Conservation (phyloP, 257 asterid genomes). For the Catharanthus roseus region DNA sequence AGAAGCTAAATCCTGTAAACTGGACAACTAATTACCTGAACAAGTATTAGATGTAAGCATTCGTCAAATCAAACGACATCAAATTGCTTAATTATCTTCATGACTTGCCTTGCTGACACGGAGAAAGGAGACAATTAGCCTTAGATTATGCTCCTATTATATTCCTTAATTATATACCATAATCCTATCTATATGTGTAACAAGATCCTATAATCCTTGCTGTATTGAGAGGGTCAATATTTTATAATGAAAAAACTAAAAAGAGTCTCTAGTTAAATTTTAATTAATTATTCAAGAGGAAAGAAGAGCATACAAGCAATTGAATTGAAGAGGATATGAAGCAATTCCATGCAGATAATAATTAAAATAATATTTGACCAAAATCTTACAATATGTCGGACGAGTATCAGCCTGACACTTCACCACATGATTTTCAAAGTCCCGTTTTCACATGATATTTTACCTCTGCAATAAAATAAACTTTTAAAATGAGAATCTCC, state of each 20-base stretch:
- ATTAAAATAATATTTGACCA: conserved; percentile 42
- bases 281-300: conserved; percentile 5
- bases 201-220: background rate
- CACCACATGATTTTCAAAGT: conserved; percentile 7
- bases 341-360: background rate
- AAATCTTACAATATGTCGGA: conserved; percentile 1
- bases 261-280: conserved; percentile 8
- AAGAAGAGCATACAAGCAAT: conserved; percentile 22
- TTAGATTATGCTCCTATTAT: conserved; percentile 25
- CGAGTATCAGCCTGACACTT: background rate
- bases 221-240: background rate
- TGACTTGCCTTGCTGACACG: conserved; percentile 24
- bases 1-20: conserved; percentile 5
- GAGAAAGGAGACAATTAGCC: conserved; percentile 32
- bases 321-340: conserved; percentile 6
- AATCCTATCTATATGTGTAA: too few species aligned
- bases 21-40: conserved; percentile 21
- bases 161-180: conserved; percentile 9
- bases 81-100: conserved; percentile 1
- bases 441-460: conserved; percentile 19
- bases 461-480: conserved; percentile 5
- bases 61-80: background rate
- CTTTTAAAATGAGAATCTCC: background rate
- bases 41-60: background rate
- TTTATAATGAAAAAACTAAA: background rate